Base-by-base conservation (phyloP, 2,329 filamentous ascomycete species). In the Aureobasidium sp. region DNA sequence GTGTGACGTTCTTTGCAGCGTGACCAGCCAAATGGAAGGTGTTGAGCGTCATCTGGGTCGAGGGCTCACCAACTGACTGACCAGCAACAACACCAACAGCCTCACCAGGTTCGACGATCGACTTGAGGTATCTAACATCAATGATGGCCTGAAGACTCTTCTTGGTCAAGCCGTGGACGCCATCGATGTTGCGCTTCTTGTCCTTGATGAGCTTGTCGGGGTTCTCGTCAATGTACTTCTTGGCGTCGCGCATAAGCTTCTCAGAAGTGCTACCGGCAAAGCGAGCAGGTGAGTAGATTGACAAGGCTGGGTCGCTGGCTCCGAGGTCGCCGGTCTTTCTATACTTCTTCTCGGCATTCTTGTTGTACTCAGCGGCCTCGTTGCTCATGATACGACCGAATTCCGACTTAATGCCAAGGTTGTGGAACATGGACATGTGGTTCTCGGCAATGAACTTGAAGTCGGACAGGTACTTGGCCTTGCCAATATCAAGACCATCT, bases 1-100 rank as follows among this genome's bases (percentile, higher is more conserved):
- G 84, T 0, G 94, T 99, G 72, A 99, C 95, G 83, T 99, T 99
- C 82, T 97, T 97, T 34, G 94, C 88, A 22, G 94, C 92, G 80
- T 97, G 93, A 71, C 94, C 94, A 75, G 94, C 94, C 84, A 99
- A 90, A 83, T 99, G 94, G 84, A 99, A 99, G 31, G 95, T 99
- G 78, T 99, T 99, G 61, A 99, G 80, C 8, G 95, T 99, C 95
- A 99, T 99, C 75, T 99, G 94, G 12, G 94, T 99, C 2, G 92
- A 97, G 9, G 95, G 94, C 73, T 99, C 95, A 72, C 94, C 94
- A 45, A 99, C 87, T 36, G 93, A 97, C 76, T 99, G 94, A 11
- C 92, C 92, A 56, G 95, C 95, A 63, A 99, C 90, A 66, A 99
- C 95, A 67, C 94, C 94, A 29, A 99, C 92, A 29, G 94, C 93